Percentiles rank a stretch among this genome's conserved stretches.
Conservation (phyloP, 129 eudicot genomes). For the Flaveria sonorensis region DNA sequence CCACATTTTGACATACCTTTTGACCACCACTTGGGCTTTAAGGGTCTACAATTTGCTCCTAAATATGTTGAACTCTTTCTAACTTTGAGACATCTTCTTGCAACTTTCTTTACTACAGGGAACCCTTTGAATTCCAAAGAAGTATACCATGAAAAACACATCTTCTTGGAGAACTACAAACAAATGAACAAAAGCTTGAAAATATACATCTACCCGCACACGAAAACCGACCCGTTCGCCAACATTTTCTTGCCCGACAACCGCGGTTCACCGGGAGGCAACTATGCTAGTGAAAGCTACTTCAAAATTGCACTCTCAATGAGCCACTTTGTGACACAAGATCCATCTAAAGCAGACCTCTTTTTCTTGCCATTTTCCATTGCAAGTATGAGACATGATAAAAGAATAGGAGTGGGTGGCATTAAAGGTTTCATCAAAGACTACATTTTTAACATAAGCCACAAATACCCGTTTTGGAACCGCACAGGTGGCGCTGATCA, state of each 20-base stretch:
- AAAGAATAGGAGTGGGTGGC: slow-evolving; percentile 75
- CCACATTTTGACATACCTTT: slow-evolving; percentile 13
- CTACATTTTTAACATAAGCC: slow-evolving; percentile 52
- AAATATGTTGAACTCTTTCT: slow-evolving; percentile 6
- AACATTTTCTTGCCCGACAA: slow-evolving; percentile 56
- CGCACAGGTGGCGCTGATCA: slow-evolving; percentile 84
- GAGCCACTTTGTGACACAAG: slow-evolving; percentile 71
- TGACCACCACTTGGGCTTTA: neutral
- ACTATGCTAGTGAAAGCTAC: slow-evolving; percentile 89
- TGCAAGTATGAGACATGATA: slow-evolving; percentile 73
- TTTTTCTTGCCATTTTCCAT: slow-evolving; percentile 89
- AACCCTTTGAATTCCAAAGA: slow-evolving; percentile 29
- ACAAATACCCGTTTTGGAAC: slow-evolving; percentile 77
- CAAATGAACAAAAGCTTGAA: slow-evolving; percentile 69
- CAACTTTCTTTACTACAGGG: slow-evolving; percentile 29
- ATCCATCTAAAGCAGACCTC: slow-evolving; percentile 72
- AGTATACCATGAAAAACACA: slow-evolving; percentile 57
- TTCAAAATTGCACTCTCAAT: slow-evolving; percentile 65
- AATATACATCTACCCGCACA: slow-evolving; percentile 68
- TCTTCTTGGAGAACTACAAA: slow-evolving; percentile 58
- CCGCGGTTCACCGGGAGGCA: slow-evolving; percentile 57
- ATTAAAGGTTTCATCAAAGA: slow-evolving; percentile 52
- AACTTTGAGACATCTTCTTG: neutral
- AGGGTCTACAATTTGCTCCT: slow-evolving; percentile 22
- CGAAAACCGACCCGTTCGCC: slow-evolving; percentile 59